Evolutionary conservation across 768 basidiomycete genomes (phyloP), one percentile per base, ranked within the genome.

Genomic region (Tricholoma sp.): DNA sequence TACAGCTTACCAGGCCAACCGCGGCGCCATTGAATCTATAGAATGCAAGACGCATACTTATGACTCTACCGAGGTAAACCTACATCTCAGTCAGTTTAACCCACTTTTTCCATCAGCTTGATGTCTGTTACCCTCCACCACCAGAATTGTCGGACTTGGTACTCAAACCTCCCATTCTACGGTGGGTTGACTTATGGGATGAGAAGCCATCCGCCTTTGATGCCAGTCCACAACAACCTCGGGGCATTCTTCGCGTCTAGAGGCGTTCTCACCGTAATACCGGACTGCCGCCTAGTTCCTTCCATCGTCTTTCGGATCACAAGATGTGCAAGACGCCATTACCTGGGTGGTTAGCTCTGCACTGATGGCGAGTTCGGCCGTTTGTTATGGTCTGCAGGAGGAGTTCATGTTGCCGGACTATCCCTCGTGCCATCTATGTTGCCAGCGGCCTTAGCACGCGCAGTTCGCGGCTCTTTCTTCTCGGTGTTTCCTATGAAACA

Each of bases 321-420:
- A 65, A 51, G 68, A 69, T 22, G 60, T 67, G 31, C 65, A 58
- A 7, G 64, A 64, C 37, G 65, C 65, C 21, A 29, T 67, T 22
- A 14, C 50, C 19, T 69, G 68, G 66, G 58, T 63, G 12, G 37
- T 52, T 19, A 61, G 31, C 46, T 60, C 18, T 41, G 62, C 24
- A 29, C 57, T 5, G 59, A 55, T 47, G 54, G 51, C 11, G 59
- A 34, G 49, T 49, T 31, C 54, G 55, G n/a, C 50, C 51, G 14
- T 65, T 61, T 39, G 49, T 69, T 18, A 57, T 69, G 35, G 66
- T 69, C 68, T n/a, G 68, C 68, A 14, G 68, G 68, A 22, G 68
- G 64, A 39, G 47, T 69, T 7, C 68, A 69, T 49, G 55, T 67
- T 43, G 49, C 63, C 1, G 60, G 59, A 24, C 43, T 60, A 27